Evolutionary conservation across 139 green algal species (phyloP), one percentile per base, ranked within the genome.

Genomic region (Dunaliella primolecta): DNA sequence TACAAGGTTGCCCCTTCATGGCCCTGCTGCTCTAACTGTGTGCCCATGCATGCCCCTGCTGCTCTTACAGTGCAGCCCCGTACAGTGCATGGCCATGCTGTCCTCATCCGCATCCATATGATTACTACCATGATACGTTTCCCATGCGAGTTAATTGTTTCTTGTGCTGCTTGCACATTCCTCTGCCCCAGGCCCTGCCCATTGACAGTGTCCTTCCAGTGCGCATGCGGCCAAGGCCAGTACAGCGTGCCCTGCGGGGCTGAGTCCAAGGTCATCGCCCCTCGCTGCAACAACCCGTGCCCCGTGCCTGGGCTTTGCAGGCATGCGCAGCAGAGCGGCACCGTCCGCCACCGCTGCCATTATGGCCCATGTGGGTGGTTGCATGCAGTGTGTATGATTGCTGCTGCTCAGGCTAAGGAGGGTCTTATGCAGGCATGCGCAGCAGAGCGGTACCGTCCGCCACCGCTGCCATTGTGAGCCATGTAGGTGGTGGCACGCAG

Each of bases 401-500:
- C n/a, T n/a, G n/a, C n/a, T n/a, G n/a, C n/a, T n/a, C n/a, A n/a
- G n/a, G n/a, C n/a, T n/a, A n/a, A n/a, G n/a, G n/a, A n/a, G n/a
- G n/a, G n/a, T n/a, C n/a, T n/a, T n/a, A n/a, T 96, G 94, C 86
- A 86, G 92, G 25, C 94, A 96, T 29, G 84, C 84, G 24, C 46
- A 2, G 7, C 79, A 29, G 30, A 15, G 3, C 56, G 33, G 56
- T 1, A 56, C 46, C n/a, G 27, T 75, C 2, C 56, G 20, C 64
- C 25, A 36, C 81, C 64, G 70, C 64, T 98, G 95, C 86, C 95
- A 98, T 85, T 98, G 90, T 86, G 95, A 95, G 1, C 82, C 92
- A 0, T 98, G 46, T 64, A 64, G 15, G 46, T 64, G 46, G 46
- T 15, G 15, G 46, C 46, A n/a, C n/a, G n/a, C n/a, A n/a, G n/a